phyloP scores from a whole-genome alignment of 176 grass and related monocot species.

The Puya raimondii region DNA sequence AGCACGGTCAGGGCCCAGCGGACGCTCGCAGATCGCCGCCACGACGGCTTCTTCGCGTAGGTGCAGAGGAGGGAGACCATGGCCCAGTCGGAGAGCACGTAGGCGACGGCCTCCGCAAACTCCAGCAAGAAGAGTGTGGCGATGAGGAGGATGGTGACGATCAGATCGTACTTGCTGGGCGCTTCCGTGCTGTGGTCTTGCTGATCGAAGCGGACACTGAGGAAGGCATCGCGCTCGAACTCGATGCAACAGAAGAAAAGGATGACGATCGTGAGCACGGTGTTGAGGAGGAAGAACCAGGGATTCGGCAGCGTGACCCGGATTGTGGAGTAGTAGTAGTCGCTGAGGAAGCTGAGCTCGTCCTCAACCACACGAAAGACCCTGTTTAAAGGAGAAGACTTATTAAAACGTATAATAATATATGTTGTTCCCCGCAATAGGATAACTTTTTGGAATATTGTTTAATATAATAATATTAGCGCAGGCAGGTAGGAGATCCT shows the following conservation, averaged over 20 bases:
- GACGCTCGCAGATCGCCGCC: conserved; percentile 6
- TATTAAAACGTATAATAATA: no score
- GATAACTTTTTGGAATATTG: no score
- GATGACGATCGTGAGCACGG: neutral
- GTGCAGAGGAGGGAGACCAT: conserved; percentile 30
- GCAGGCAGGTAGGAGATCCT: no score
- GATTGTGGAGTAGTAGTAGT: conserved; percentile 26
- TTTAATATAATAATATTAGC: no score
- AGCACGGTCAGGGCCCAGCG: conserved; percentile 9
- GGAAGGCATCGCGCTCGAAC: conserved; percentile 2
- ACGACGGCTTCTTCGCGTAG: neutral
- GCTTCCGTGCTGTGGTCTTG: no score
- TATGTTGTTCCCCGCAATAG: no score
- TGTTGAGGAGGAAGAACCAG: neutral
- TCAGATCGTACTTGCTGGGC: neutral
- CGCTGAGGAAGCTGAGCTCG: conserved; percentile 31
- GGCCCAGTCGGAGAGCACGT: conserved; percentile 30
- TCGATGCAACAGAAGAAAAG: neutral
- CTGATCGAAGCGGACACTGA: neutral
- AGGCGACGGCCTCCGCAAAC: conserved; percentile 5
- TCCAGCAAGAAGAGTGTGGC: conserved; percentile 14
- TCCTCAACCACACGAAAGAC: conserved; percentile 22
- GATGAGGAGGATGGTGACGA: conserved; percentile 16
- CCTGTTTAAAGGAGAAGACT: no score
- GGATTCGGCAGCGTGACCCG: neutral